Evolutionary conservation across 2,329 filamentous ascomycete genomes (phyloP).

Genomic region (Fusarium brevicatenulatum): DNA sequence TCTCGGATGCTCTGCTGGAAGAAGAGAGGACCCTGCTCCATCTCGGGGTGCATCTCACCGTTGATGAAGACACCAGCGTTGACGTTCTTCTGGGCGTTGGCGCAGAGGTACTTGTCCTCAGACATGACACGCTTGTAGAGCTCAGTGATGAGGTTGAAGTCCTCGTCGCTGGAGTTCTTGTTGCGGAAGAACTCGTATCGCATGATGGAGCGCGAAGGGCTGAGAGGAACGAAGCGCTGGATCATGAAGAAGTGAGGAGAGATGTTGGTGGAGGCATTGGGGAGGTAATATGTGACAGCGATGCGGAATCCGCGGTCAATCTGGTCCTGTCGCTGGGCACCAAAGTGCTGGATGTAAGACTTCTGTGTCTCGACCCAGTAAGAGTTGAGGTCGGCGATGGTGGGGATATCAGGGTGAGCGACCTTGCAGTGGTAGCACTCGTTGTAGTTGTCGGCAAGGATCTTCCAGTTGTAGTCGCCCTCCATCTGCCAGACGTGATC

Average conservation of each 20-base stretch:
- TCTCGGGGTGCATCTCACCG: constrained; percentile 69
- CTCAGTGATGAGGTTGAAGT: constrained; percentile 65
- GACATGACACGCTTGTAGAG: constrained; percentile 73
- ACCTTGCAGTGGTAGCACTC: constrained; percentile 72
- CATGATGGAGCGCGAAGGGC: constrained; percentile 63
- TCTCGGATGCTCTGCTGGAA: constrained; percentile 65
- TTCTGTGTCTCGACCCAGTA: constrained; percentile 63
- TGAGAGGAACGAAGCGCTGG: constrained; percentile 68
- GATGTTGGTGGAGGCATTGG: constrained; percentile 61
- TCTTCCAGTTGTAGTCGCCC: constrained; percentile 69
- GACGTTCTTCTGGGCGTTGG: constrained; percentile 68
- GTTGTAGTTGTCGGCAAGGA: constrained; percentile 72
- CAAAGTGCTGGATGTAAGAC: constrained; percentile 62
- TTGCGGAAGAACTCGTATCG: constrained; percentile 72
- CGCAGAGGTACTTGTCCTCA: constrained; percentile 72
- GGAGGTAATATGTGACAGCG: constrained; percentile 60
- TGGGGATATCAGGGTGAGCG: constrained; percentile 66
- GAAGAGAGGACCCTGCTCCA: constrained; percentile 68
- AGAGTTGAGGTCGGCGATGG: constrained; percentile 65
- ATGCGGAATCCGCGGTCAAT: constrained; percentile 58
- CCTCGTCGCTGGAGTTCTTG: constrained; percentile 66
- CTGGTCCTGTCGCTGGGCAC: constrained; percentile 59
- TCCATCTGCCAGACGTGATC: constrained; percentile 68
- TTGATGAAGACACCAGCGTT: constrained; percentile 70
- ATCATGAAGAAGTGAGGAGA: constrained; percentile 72